A percentile compares a stretch with the other conserved stretches of the same genome.
Conservation (phyloP, 306 rosid genomes). For the Prinsepia uniflora region DNA sequence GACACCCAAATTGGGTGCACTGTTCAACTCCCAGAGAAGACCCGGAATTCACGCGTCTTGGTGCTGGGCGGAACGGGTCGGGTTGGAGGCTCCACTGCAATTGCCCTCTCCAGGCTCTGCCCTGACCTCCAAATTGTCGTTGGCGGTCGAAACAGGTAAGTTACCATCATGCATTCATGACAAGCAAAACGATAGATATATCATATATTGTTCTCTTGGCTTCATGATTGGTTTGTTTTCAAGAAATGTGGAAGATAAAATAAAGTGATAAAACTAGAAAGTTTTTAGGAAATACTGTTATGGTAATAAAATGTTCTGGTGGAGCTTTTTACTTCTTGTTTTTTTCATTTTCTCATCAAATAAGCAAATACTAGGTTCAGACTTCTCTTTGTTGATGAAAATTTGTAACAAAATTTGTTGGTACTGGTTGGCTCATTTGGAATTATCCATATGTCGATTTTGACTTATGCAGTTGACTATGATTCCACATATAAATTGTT, state of each 20-base stretch:
- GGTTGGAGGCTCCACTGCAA: constrained; percentile 89
- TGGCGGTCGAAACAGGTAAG: constrained; percentile 80
- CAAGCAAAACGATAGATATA: background rate
- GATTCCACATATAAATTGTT: too few relatives aligned
- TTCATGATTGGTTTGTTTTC: too few relatives aligned
- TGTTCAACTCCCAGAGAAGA: constrained; percentile 50
- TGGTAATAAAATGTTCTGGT: too few relatives aligned
- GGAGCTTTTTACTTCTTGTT: background rate
- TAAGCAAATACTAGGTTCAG: background rate
- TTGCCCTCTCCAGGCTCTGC: constrained; percentile 66
- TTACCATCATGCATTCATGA: background rate
- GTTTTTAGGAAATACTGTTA: too few relatives aligned
- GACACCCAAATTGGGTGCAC: constrained; percentile 1
- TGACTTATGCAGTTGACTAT: background rate
- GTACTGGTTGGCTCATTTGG: too few relatives aligned
- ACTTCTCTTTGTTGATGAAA: background rate
- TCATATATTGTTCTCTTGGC: background rate
- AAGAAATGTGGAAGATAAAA: too few relatives aligned
- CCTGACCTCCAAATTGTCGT: constrained; percentile 60
- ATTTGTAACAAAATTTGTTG: too few relatives aligned
- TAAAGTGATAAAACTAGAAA: too few relatives aligned
- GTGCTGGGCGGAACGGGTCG: constrained; percentile 96
- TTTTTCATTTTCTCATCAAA: background rate
- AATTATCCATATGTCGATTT: too few relatives aligned
- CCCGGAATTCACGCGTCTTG: constrained; percentile 56